A percentile compares a stretch with the other conserved stretches of the same genome.
These are phyloP conservation scores for Aureobasidium sp. DNA, from an alignment of 2,329 filamentous ascomycete genomes.

Conservation along the genomic window DNA sequence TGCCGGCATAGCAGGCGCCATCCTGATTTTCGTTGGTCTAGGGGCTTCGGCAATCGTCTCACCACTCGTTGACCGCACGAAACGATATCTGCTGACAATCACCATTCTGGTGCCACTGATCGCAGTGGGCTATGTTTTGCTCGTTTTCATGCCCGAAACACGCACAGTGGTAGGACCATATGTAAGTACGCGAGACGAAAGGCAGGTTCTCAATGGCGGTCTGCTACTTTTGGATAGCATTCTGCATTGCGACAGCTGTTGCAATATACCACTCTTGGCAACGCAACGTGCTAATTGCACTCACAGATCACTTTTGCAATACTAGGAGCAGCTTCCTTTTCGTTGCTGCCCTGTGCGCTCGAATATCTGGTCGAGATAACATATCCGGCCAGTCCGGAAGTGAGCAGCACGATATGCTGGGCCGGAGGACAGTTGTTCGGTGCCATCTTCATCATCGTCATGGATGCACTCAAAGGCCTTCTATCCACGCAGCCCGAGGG, in stretches of 20 bases:
- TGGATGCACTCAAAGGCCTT: slow-evolving; percentile 61
- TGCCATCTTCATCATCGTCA: slow-evolving; percentile 74
- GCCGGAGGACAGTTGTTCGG: slow-evolving; percentile 78
- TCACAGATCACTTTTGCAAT: slow-evolving; percentile 55
- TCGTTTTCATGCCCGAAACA: slow-evolving; percentile 73
- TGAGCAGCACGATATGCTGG: slow-evolving; percentile 81
- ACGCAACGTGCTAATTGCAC: too few species aligned
- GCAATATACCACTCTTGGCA: too few species aligned
- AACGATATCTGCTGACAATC: slow-evolving; percentile 67
- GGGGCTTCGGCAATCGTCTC: slow-evolving; percentile 67
- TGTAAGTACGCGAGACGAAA: slow-evolving; percentile 20
- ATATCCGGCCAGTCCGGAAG: slow-evolving; percentile 78
- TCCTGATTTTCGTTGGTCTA: slow-evolving; percentile 85
- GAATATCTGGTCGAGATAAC: slow-evolving; percentile 85
- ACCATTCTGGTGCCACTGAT: slow-evolving; percentile 70
- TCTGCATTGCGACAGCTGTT: too few species aligned
- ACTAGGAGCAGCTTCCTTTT: slow-evolving; percentile 73
- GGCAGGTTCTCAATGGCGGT: too few species aligned
- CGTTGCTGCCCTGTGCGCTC: slow-evolving; percentile 72
- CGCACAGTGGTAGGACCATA: slow-evolving; percentile 60
- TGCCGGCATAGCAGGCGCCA: slow-evolving; percentile 80
- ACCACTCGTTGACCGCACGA: slow-evolving; percentile 78
- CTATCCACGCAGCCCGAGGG: slow-evolving; percentile 29
- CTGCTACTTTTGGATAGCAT: too few species aligned
- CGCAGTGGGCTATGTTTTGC: slow-evolving; percentile 54